Conservation (phyloP, 2,329 filamentous ascomycete genomes). For the Phyllosticta citribraziliensis region DNA sequence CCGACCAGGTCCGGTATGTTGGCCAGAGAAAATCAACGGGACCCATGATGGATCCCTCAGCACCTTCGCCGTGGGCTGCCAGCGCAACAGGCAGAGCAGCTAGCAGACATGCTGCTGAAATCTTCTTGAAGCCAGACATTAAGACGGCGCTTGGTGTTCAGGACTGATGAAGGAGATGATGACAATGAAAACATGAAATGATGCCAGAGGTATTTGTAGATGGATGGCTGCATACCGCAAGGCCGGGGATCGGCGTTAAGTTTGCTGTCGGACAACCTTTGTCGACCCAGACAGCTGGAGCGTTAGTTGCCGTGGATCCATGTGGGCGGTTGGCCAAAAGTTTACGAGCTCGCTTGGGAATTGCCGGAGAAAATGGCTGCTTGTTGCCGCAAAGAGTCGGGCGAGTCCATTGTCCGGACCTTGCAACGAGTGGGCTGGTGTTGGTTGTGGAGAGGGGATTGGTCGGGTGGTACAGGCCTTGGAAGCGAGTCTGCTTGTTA, state of each 20-base stretch:
- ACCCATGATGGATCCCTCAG: slow-evolving; percentile 35
- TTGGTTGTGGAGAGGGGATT: not conserved
- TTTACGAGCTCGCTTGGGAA: not conserved
- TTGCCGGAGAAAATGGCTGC: not conserved
- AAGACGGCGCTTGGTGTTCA: not conserved
- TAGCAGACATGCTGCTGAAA: not conserved
- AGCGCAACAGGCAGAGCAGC: not conserved
- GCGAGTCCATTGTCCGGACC: not conserved
- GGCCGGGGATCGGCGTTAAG: not conserved
- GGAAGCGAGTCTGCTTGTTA: not conserved
- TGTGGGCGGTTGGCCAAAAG: not conserved
- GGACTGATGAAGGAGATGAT: not conserved
- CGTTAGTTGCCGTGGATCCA: not conserved
- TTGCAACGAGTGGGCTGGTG: not conserved
- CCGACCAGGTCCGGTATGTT: slow-evolving; percentile 46
- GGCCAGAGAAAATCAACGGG: slow-evolving; percentile 55
- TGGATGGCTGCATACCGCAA: too few species aligned
- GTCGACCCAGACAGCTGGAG: not conserved
- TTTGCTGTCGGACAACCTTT: not conserved
- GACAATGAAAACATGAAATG: not conserved
- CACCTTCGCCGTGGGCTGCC: slow-evolving; percentile 16
- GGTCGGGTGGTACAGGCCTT: not conserved
- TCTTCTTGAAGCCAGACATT: not conserved
- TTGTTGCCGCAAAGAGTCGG: not conserved
- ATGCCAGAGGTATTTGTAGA: not conserved